phyloP scores from a whole-genome alignment of 306 rosid genomes.

The Mimosa pudica region DNA sequence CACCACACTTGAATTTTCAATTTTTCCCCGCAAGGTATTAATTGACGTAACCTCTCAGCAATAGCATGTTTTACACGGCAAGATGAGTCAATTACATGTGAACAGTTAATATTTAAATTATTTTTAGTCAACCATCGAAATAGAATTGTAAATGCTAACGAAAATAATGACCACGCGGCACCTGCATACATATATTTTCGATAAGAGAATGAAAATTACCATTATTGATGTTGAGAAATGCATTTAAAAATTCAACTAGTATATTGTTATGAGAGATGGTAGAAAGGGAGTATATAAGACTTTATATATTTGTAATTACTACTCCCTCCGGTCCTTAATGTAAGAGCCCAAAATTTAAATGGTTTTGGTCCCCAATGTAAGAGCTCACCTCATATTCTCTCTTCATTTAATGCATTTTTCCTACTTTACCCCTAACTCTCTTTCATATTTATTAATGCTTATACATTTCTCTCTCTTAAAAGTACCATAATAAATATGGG shows the following conservation, averaged over 20 bases:
- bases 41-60: neutral
- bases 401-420: no score
- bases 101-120: neutral
- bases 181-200: neutral
- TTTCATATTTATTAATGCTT: no score
- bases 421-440: no score
- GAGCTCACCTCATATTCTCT: no score
- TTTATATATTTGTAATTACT: no score
- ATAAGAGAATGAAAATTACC: neutral
- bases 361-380: no score
- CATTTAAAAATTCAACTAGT: neutral
- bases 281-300: no score
- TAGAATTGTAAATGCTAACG: neutral
- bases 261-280: neutral
- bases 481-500: no score
- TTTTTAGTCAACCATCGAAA: neutral
- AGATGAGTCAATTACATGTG: neutral
- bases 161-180: neutral
- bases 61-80: neutral
- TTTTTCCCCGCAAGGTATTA: neutral
- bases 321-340: no score
- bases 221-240: neutral
- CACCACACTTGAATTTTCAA: neutral
- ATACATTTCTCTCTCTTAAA: no score
- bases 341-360: no score